A percentile compares a stretch with the other conserved stretches of the same genome.
These are phyloP conservation scores for Trichosporon sp. DNA, from an alignment of 1,284 basidiomycete genomes.

Conservation along the genomic window DNA sequence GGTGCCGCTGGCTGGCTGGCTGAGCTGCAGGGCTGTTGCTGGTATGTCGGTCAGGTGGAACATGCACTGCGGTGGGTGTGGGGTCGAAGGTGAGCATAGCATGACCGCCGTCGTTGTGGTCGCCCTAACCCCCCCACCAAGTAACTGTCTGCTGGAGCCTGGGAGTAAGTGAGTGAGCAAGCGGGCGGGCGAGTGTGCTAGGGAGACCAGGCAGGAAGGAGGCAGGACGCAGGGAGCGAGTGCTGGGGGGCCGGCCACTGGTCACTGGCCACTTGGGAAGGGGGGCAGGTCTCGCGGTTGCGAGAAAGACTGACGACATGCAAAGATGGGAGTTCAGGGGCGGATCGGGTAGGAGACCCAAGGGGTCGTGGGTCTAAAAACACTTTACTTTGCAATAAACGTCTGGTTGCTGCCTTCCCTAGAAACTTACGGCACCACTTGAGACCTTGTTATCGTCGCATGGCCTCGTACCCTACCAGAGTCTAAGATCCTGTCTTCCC, in stretches of 20 bases:
- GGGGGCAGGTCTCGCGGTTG: background rate
- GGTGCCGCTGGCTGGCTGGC: background rate
- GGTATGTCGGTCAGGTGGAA: background rate
- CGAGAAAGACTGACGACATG: slow-evolving; percentile 2
- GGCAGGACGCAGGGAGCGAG: background rate
- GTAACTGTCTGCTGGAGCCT: background rate
- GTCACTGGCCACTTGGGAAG: background rate
- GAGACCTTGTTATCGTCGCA: slow-evolving; percentile 4
- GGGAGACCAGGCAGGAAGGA: no score
- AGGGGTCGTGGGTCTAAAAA: slow-evolving; percentile 2
- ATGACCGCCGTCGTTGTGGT: background rate
- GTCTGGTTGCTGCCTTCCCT: slow-evolving; percentile 3
- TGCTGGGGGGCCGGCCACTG: background rate
- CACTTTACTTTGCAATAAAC: slow-evolving; percentile 4
- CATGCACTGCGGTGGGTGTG: background rate
- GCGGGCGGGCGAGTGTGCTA: background rate
- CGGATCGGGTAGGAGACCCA: slow-evolving; percentile 1
- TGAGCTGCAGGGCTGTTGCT: background rate
- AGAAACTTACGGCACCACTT: slow-evolving; percentile 1
- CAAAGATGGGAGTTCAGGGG: background rate
- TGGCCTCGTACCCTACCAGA: background rate
- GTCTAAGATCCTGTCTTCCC: background rate
- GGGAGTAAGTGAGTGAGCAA: background rate
- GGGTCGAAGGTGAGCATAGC: no score
- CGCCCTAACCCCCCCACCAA: no score